Percentiles rank a stretch among this genome's conserved stretches.
These are phyloP conservation scores for Exophiala dermatitidis DNA, from an alignment of 2,329 filamentous ascomycete species.

Conservation along the genomic window DNA sequence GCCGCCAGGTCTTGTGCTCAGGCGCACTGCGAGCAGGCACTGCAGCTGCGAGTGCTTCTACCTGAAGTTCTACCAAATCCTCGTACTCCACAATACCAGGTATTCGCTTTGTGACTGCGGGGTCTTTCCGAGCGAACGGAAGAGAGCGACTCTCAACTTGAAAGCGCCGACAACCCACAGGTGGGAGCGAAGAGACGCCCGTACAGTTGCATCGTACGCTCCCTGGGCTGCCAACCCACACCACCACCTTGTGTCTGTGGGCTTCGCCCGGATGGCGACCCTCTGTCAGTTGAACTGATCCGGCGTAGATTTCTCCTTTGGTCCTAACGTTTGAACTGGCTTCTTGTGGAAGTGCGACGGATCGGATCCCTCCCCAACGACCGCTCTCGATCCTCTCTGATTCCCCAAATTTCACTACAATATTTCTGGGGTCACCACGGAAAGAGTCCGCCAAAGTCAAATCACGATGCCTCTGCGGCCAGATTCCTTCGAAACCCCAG, in stretches of 20 bases:
- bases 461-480: neutral
- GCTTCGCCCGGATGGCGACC: neutral
- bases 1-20: too few species aligned
- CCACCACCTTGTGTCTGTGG: neutral
- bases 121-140: too few species aligned
- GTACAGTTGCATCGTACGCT: too few species aligned
- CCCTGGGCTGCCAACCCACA: too few species aligned
- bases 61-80: too few species aligned
- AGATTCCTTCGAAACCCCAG: slow-evolving; percentile 2
- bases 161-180: too few species aligned
- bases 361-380: neutral
- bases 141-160: too few species aligned
- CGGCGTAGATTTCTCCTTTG: neutral
- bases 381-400: neutral
- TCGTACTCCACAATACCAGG: too few species aligned
- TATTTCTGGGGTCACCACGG: neutral
- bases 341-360: neutral
- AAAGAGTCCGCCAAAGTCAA: slow-evolving; percentile 1
- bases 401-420: neutral
- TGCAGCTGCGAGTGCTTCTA: too few species aligned
- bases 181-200: too few species aligned
- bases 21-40: too few species aligned
- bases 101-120: too few species aligned
- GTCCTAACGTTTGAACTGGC: neutral
- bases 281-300: neutral